Percentiles rank a stretch among this genome's conserved stretches.
These are phyloP conservation scores for Podaxis rugospora DNA, from an alignment of 768 basidiomycete species.

Conservation along the genomic window DNA sequence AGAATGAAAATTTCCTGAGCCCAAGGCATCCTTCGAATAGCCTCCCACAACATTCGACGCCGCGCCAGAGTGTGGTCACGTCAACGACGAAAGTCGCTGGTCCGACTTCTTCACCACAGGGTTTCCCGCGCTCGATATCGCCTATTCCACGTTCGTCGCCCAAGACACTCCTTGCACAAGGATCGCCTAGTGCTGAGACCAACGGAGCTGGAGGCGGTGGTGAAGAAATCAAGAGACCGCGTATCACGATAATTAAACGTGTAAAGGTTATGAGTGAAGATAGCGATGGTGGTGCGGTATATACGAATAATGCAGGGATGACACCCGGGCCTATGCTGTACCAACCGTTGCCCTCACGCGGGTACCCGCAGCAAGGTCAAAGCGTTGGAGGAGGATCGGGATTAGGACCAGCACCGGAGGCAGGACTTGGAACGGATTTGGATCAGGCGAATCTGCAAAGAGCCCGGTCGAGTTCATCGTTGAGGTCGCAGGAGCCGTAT, in stretches of 20 bases:
- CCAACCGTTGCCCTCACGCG: conserved; percentile 1
- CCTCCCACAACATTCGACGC: neutral
- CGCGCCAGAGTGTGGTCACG: neutral
- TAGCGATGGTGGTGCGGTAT: neutral
- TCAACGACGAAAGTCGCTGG: neutral
- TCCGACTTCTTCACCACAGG: neutral
- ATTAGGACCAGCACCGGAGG: neutral
- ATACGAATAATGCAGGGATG: conserved; percentile 6
- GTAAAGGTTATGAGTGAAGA: neutral
- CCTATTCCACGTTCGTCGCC: neutral
- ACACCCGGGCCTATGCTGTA: conserved; percentile 5
- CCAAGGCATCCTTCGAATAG: neutral
- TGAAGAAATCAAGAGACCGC: neutral
- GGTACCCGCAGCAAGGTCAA: neutral
- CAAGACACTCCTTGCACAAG: conserved; percentile 3
- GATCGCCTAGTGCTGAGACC: neutral
- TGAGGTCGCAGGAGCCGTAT: conserved; percentile 13
- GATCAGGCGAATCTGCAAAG: neutral
- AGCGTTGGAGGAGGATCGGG: neutral
- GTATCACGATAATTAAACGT: neutral
- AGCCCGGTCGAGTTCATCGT: conserved; percentile 10
- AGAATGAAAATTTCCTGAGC: neutral
- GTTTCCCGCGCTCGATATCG: neutral
- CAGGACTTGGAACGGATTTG: neutral
- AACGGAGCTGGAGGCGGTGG: neutral